phyloP scores from a whole-genome alignment of 2,329 filamentous ascomycete genomes.

The Xylaria sp. region DNA sequence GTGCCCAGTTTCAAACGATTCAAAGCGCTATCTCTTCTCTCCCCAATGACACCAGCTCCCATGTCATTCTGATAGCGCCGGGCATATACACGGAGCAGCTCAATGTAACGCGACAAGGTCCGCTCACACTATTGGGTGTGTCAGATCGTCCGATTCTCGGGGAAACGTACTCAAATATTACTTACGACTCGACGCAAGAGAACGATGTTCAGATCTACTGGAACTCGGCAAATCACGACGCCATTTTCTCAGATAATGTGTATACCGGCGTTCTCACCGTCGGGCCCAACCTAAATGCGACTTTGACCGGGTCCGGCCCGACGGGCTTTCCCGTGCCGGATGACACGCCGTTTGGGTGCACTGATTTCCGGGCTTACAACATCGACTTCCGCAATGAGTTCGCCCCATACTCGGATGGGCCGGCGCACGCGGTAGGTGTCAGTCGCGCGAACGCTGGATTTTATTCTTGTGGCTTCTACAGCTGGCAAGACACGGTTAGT shows the following conservation, averaged over 20 bases:
- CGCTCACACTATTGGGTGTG: conserved; percentile 71
- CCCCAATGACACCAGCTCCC: conserved; percentile 55
- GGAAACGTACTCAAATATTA: conserved; percentile 44
- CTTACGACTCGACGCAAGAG: conserved; percentile 43
- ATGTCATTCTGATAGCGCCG: conserved; percentile 68
- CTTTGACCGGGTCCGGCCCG: conserved; percentile 69
- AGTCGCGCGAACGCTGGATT: conserved; percentile 74
- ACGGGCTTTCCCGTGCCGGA: conserved; percentile 70
- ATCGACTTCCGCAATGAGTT: conserved; percentile 73
- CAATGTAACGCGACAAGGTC: conserved; percentile 71
- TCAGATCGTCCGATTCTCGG: conserved; percentile 54
- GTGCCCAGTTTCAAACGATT: conserved; percentile 54
- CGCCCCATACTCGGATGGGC: conserved; percentile 61
- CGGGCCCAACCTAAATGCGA: conserved; percentile 71
- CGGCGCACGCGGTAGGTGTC: conserved; percentile 69
- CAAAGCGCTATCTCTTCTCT: conserved; percentile 56
- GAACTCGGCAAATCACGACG: conserved; percentile 64
- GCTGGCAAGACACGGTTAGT: conserved; percentile 73
- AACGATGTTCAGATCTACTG: conserved; percentile 68
- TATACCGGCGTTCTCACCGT: conserved; percentile 71
- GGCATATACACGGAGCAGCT: conserved; percentile 72
- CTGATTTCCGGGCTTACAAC: conserved; percentile 74
- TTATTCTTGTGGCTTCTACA: conserved; percentile 73
- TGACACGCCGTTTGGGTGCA: conserved; percentile 71
- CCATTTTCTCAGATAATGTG: conserved; percentile 65